phyloP scores from a whole-genome alignment of 2,329 filamentous ascomycete species.

The Xylaria sp. region DNA sequence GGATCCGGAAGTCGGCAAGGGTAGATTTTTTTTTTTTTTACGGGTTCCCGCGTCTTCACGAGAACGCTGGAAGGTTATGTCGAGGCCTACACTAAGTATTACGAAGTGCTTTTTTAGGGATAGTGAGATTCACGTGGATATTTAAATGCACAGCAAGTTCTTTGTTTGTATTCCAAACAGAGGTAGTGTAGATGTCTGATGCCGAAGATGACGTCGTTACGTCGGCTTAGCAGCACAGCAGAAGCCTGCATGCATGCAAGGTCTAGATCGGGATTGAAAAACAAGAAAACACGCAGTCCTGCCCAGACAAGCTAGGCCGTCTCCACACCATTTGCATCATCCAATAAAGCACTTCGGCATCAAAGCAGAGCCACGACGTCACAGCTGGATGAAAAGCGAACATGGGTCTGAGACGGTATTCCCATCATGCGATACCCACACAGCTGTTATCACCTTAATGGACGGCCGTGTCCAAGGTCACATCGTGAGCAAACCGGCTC shows the following conservation, averaged over 20 bases:
- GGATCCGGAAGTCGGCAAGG: conserved; percentile 29
- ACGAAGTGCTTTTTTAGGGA: background rate
- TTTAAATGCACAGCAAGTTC: background rate
- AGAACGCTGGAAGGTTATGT: background rate
- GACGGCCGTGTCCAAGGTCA: conserved; percentile 2
- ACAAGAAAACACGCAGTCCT: conserved; percentile 21
- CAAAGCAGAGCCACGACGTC: conserved; percentile 46
- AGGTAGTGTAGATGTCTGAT: conserved; percentile 12
- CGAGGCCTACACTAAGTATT: background rate
- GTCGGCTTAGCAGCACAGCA: conserved; percentile 35
- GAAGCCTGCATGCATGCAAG: conserved; percentile 8
- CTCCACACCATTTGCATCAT: conserved; percentile 18
- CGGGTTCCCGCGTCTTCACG: conserved; percentile 4
- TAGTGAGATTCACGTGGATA: background rate
- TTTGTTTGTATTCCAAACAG: background rate
- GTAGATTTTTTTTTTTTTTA: background rate
- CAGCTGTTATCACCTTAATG: conserved; percentile 22
- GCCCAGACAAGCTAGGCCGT: conserved; percentile 13
- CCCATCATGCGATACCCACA: conserved; percentile 20
- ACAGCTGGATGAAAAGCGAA: conserved; percentile 33
- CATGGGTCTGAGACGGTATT: conserved; percentile 2
- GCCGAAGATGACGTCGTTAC: conserved; percentile 43
- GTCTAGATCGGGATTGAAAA: conserved; percentile 10
- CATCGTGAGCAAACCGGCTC: conserved; percentile 18
- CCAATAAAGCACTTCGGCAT: conserved; percentile 21